Evolutionary conservation across 176 grass and related monocot genomes (phyloP).

Genomic region (bread wheat (Triticum aestivum)): IWGSC_CS_RefSeq_v2.1 NC_057797.1:223645094-223645593

Average conservation of each 20-base stretch:
- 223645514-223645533: neutral
- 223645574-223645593: constrained; percentile 3
- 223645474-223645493: neutral
- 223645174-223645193: constrained; percentile 96
- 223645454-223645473: neutral
- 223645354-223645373: neutral
- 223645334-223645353: neutral
- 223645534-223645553: neutral
- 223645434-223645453: neutral
- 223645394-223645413: neutral
- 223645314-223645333: neutral
- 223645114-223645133: constrained; percentile 52
- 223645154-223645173: constrained; percentile 97
- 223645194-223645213: constrained; percentile 99
- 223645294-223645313: constrained; percentile 5
- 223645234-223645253: neutral
- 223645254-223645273: constrained; percentile 5
- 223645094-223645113: neutral
- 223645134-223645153: constrained; percentile 97
- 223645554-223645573: neutral
- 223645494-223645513: neutral
- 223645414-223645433: constrained; percentile 2
- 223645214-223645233: constrained; percentile 33
- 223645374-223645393: neutral
- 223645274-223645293: neutral